Conservation (phyloP, 305 asterid species). For the Plantago lanceolata region DNA sequence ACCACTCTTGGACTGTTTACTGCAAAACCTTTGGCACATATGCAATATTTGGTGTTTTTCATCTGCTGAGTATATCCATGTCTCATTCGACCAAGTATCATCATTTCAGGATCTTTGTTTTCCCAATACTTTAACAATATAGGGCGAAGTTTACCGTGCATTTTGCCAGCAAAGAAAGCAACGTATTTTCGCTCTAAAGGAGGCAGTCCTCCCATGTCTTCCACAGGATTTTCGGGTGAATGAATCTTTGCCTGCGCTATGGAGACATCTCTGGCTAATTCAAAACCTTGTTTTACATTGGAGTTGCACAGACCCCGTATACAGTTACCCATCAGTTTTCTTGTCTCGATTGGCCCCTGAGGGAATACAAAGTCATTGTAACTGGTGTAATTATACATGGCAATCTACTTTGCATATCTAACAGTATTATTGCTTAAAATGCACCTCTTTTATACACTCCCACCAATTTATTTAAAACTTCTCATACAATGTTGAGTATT, state of each 20-base stretch:
- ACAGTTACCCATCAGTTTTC: conserved; percentile 40
- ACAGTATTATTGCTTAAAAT: no score
- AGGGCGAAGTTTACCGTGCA: conserved; percentile 56
- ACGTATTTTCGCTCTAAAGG: conserved; percentile 46
- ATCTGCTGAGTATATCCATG: conserved; percentile 41
- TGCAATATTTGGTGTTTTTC: conserved; percentile 44
- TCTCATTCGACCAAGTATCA: conserved; percentile 35
- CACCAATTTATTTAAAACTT: no score
- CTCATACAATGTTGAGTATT: no score
- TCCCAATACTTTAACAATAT: conserved; percentile 37
- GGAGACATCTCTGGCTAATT: conserved; percentile 51
- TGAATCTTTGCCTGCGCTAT: conserved; percentile 54
- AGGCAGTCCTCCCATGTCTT: conserved; percentile 40
- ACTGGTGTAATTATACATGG: background rate
- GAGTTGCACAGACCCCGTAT: conserved; percentile 64
- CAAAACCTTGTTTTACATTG: conserved; percentile 51
- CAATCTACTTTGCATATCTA: background rate
- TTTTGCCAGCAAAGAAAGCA: conserved; percentile 70
- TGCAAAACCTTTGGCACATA: conserved; percentile 52
- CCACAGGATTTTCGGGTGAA: conserved; percentile 40
- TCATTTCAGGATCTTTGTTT: conserved; percentile 55
- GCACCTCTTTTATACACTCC: no score
- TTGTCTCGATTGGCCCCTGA: conserved; percentile 64
- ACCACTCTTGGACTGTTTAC: conserved; percentile 54
- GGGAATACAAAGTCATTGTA: background rate